phyloP scores from a whole-genome alignment of 805 yeast species.

The Metschnikowia anglica region DNA sequence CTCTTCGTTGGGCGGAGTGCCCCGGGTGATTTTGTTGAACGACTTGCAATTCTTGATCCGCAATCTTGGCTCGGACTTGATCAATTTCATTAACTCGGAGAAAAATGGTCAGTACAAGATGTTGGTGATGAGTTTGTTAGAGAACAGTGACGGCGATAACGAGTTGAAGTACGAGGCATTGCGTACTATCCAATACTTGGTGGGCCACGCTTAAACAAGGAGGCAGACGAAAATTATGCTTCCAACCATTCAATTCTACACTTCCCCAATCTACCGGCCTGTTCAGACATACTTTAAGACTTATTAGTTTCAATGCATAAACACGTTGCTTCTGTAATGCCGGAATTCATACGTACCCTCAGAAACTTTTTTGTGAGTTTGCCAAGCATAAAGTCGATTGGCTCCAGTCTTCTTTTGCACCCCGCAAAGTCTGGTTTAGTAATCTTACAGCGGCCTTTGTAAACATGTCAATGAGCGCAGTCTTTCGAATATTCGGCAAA shows the following conservation, averaged over 20 bases:
- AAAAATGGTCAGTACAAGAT: conserved; percentile 63
- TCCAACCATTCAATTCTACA: conserved; percentile 2
- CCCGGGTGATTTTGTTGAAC: conserved; percentile 40
- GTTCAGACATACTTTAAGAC: no score
- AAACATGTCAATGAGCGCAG: no score
- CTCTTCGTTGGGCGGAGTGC: conserved; percentile 19
- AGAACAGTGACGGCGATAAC: conserved; percentile 63
- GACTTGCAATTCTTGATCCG: conserved; percentile 44
- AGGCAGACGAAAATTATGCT: not conserved
- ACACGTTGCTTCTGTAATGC: no score
- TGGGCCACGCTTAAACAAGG: conserved; percentile 59
- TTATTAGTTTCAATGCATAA: no score
- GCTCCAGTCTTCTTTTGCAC: no score
- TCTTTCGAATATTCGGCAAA: no score
- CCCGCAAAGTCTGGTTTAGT: no score
- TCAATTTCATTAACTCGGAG: conserved; percentile 36
- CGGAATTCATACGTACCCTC: no score
- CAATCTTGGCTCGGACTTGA: conserved; percentile 40
- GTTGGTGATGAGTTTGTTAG: conserved; percentile 80
- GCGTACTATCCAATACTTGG: conserved; percentile 90
- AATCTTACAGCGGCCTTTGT: no score
- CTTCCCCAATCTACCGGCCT: not conserved
- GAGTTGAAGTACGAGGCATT: conserved; percentile 94
- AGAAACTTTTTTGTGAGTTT: no score
- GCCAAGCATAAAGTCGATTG: no score